Base-by-base conservation (phyloP, 495 filamentous ascomycete species). In the Tuber indicum region DNA sequence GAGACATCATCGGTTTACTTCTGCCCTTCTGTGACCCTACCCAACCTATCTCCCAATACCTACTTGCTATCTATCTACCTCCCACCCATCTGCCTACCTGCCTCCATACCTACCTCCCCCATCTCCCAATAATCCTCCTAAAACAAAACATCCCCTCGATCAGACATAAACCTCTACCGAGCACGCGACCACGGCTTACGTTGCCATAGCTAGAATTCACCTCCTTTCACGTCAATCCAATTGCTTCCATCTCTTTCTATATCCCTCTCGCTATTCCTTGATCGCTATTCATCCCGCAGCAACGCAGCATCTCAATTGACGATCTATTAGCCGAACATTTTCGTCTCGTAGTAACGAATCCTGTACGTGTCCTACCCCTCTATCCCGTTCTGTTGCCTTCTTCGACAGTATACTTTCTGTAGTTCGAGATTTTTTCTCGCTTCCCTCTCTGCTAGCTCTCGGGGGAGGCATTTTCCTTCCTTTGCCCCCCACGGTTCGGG, bases 111-210 rank as follows among this genome's bases (percentile, higher is more conserved):
- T 32, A 72, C 70, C 72, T 70, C 39, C 44, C 72, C 39, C 72
- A 78, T 78, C 47, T 32, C 47, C 47, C 32, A 36, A 32, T 58
- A 43, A 39, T 52, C 36, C 73, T 73, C 16, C 41, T 70, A 47
- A 36, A 19, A 66, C 9, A 17, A 66, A 36, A 66, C 5, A 66
- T 12, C 58, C 26, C 58, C 58, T 66, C 58, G 26, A 19, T 66
- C 10, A 66, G 58, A 66, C 14, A 66, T 66, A 66, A 36, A 66
- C 58, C 58, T 66, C 58, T 66, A 36, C 26, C 71, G 43, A 71
- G 72, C 70, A 75, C 78, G 62, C 77, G 70, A 76, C 74, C 74
- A 80, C 45, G 75, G 70, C 75, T 62, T 58, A 62, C 73, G 46
- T 42, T 70, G 49, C 66, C 71, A 52, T n/a, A 75, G 71, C 71